Conservation (phyloP, 176 grass and related monocot species). For the Stipa capillata region DNA sequence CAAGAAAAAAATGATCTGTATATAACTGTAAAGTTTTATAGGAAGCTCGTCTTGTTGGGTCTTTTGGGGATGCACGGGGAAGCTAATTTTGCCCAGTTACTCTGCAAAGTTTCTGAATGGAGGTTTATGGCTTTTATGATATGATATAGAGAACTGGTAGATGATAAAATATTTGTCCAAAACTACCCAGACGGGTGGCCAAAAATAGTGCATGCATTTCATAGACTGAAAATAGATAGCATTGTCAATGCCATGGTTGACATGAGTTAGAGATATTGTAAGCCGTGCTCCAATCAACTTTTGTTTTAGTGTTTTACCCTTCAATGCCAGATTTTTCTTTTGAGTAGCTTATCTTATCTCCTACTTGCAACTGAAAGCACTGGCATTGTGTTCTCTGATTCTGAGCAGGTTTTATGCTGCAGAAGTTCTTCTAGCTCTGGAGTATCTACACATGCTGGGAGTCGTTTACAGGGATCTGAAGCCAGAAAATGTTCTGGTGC, state of each 20-base stretch:
- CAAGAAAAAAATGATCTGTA: background rate
- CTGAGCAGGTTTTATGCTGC: conserved; percentile 87
- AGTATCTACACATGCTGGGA: conserved; percentile 97
- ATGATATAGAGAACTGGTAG: background rate
- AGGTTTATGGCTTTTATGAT: background rate
- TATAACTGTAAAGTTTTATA: background rate
- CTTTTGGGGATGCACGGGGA: background rate
- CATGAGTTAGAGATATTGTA: too few species aligned
- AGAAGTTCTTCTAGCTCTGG: conserved; percentile 80
- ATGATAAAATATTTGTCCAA: background rate
- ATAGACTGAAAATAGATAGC: background rate
- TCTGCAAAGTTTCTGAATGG: background rate
- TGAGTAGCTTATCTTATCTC: background rate
- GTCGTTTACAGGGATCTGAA: conserved; percentile 92
- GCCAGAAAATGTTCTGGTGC: conserved; percentile 89
- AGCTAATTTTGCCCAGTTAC: background rate
- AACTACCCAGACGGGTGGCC: background rate
- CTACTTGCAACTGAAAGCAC: background rate
- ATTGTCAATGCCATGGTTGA: background rate
- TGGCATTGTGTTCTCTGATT: conserved; percentile 14
- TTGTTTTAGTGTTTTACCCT: background rate
- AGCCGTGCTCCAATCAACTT: too few species aligned
- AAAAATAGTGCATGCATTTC: background rate
- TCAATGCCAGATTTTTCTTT: background rate
- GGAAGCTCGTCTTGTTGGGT: background rate